phyloP scores from a whole-genome alignment of 192 early-diverging fungal genomes.

The Coemansia sp. region DNA sequence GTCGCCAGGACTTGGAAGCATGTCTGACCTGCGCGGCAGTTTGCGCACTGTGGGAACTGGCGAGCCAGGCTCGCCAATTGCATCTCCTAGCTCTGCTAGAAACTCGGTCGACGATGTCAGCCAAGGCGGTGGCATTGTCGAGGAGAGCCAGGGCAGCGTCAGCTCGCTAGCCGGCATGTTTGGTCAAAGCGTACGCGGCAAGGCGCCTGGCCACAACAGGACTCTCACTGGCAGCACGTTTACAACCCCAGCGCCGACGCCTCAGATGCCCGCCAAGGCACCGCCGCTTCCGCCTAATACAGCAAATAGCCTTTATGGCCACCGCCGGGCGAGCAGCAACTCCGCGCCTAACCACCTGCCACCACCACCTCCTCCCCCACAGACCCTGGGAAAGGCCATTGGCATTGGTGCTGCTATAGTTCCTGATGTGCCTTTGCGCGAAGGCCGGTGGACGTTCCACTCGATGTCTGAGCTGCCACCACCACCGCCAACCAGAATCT shows the following conservation, averaged over 20 bases:
- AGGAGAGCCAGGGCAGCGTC: slow-evolving; percentile 57
- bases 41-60: slow-evolving; percentile 16
- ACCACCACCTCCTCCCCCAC: slow-evolving; percentile 33
- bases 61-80: not conserved
- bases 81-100: slow-evolving; percentile 22
- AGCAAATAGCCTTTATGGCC: not conserved
- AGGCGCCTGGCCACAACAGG: slow-evolving; percentile 21
- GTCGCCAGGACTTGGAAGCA: slow-evolving; percentile 29
- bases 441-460: slow-evolving; percentile 58
- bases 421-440: slow-evolving; percentile 35
- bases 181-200: slow-evolving; percentile 37
- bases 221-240: slow-evolving; percentile 17
- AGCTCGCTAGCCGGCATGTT: slow-evolving; percentile 57
- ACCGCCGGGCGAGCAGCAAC: slow-evolving; percentile 30
- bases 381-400: not conserved
- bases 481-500: slow-evolving; percentile 21
- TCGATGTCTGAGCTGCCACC: slow-evolving; percentile 32
- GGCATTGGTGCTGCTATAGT: not conserved
- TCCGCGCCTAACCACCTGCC: slow-evolving; percentile 36
- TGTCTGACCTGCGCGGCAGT: slow-evolving; percentile 22
- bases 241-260: slow-evolving; percentile 15
- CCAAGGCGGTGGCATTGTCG: slow-evolving; percentile 32
- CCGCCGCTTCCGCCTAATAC: slow-evolving; percentile 28
- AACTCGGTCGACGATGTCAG: slow-evolving; percentile 25
- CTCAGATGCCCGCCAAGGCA: slow-evolving; percentile 17